These are phyloP conservation scores for Tulasnella sp. DNA, from an alignment of 768 basidiomycete species.

Conservation along the genomic window DNA sequence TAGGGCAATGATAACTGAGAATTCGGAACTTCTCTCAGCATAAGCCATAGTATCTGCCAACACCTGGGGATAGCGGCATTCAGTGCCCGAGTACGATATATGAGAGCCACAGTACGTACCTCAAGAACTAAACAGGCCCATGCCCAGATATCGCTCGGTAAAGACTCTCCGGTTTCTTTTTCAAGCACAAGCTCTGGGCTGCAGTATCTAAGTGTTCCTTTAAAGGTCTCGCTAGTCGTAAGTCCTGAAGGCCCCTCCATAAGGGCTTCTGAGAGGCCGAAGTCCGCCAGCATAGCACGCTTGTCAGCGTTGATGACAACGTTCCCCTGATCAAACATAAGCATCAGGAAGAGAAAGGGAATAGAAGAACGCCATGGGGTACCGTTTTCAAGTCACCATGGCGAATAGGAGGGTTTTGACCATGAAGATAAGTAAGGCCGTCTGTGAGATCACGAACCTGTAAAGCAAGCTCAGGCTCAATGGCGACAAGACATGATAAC, in stretches of 20 bases:
- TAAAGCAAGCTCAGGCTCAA: too few species aligned
- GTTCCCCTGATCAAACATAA: background rate
- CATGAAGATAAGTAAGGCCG: slow-evolving; percentile 16
- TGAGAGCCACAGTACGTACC: background rate
- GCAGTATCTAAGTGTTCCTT: slow-evolving; percentile 15
- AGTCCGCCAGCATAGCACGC: slow-evolving; percentile 8
- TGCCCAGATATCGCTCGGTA: slow-evolving; percentile 17
- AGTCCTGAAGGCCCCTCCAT: background rate
- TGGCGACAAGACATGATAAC: background rate
- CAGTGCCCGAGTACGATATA: background rate
- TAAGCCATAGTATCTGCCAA: background rate
- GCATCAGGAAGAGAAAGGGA: background rate
- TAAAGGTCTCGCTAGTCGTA: slow-evolving; percentile 7
- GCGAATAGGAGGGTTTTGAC: background rate
- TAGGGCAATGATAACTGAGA: background rate
- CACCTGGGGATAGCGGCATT: background rate
- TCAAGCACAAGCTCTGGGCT: slow-evolving; percentile 16
- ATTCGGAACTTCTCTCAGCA: background rate
- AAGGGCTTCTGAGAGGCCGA: slow-evolving; percentile 15
- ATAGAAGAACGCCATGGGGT: too few species aligned
- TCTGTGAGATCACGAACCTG: background rate
- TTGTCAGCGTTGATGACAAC: background rate
- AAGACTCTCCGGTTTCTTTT: background rate
- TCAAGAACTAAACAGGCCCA: slow-evolving; percentile 21
- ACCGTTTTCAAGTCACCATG: slow-evolving; percentile 22